Base-by-base conservation (phyloP, 2,329 filamentous ascomycete species). In the Gaeumannomyces sp. region DNA sequence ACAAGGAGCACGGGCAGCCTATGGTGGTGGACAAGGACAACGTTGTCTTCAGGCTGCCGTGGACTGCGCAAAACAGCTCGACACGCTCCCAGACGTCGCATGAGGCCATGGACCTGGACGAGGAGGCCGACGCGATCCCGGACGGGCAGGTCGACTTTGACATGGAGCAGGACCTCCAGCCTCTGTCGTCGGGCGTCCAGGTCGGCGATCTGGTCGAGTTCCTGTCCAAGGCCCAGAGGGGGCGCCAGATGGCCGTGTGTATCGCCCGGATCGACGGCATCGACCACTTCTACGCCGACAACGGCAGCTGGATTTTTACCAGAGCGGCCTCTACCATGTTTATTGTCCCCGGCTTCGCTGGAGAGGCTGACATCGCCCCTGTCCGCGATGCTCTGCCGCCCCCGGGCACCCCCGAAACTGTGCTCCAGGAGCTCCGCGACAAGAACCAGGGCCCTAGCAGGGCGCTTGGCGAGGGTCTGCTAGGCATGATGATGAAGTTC, bases 231-330 rank as follows among this genome's bases (percentile, higher is more conserved):
- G 66, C 68, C 57, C 71, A 59, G 67, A 69, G 81, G 31, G 73
- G 80, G 27, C 79, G 81, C 5, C 67, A 84, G 22, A 75, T 87
- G 59, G 84, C 79, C 16, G 71, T 87, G 59, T 85, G 81, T 68
- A 74, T 87, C 10, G 83, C 83, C 19, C 78, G 75, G 64, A 78
- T 83, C 67, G 78, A 81, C 56, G 79, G 79, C 25, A 75, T 80
- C 58, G 76, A 84, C 68, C 83, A 86, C 71, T 85, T 82, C 71
- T 86, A 85, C 71, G 80, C 81, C 35, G 78, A 72, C 68, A 80
- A 77, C 22, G 84, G 84, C 67, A 80, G 79, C 69, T 80, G 79
- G 75, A 81, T 84, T 71, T 80, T 82, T 71, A 77, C 78, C 11
- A 65, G 77, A 53, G 75, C 75, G 22, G 72, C 82, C 35, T 76